Conservation (phyloP, 768 basidiomycete species). For the Tulasnella sp. region DNA sequence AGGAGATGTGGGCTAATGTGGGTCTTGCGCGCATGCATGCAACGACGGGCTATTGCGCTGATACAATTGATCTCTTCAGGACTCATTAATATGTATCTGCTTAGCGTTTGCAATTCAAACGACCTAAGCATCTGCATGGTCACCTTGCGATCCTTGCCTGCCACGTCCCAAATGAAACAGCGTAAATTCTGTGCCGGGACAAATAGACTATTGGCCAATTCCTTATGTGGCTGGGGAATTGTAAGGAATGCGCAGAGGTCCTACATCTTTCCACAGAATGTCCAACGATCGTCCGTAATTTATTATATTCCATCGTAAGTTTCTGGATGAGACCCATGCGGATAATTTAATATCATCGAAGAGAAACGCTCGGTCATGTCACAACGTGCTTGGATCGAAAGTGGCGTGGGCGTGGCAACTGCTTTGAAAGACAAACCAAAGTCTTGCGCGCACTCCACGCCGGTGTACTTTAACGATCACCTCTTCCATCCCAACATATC, state of each 20-base stretch:
- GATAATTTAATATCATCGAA: background rate
- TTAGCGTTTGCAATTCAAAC: constrained; percentile 59
- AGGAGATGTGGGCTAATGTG: constrained; percentile 78
- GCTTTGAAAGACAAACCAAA: no score
- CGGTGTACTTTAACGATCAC: background rate
- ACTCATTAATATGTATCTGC: constrained; percentile 64
- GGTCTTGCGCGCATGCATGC: constrained; percentile 34
- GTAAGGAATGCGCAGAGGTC: background rate
- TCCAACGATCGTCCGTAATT: background rate
- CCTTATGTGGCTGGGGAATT: background rate
- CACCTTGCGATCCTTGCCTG: background rate
- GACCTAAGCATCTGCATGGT: constrained; percentile 20
- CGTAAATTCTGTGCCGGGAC: background rate
- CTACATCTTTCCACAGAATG: background rate
- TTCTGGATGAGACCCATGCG: background rate
- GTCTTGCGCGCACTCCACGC: background rate
- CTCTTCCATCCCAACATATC: background rate
- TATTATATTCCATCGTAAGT: background rate
- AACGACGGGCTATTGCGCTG: constrained; percentile 13
- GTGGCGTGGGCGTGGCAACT: no score
- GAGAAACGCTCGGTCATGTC: no score
- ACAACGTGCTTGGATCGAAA: no score
- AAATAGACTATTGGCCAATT: background rate
- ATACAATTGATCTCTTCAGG: constrained; percentile 43
- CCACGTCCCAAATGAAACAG: background rate